Percentiles rank a stretch among this genome's conserved stretches.
Conservation (phyloP, 805 yeast species). For the Kuraishia borneana region DNA sequence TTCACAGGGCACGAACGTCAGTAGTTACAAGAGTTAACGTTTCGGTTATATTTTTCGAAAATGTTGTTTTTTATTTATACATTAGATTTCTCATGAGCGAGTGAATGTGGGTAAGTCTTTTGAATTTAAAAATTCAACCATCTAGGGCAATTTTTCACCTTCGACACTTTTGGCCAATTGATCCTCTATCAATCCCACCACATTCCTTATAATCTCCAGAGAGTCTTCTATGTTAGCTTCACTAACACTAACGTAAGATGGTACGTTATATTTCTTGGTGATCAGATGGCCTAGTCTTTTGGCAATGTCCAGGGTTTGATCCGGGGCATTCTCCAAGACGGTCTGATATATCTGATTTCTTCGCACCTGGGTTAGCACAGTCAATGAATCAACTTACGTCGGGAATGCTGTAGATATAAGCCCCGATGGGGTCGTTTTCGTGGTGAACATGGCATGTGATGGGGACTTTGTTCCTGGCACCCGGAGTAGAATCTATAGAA, state of each 20-base stretch:
- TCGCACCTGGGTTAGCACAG: slow-evolving; percentile 4
- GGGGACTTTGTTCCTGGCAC: slow-evolving; percentile 12
- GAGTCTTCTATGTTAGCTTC: slow-evolving; percentile 25
- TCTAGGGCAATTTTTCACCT: too few relatives aligned
- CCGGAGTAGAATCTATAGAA: neutral
- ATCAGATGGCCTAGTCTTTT: slow-evolving; percentile 29
- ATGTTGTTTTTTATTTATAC: too few relatives aligned
- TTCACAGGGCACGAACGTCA: too few relatives aligned
- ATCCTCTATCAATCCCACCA: slow-evolving; percentile 18
- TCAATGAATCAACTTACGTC: slow-evolving; percentile 12
- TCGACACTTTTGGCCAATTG: too few relatives aligned
- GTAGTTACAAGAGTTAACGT: too few relatives aligned
- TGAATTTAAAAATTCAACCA: too few relatives aligned
- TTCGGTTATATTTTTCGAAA: too few relatives aligned
- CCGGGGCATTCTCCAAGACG: slow-evolving; percentile 28
- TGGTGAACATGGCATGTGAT: slow-evolving; percentile 24
- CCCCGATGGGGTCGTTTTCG: slow-evolving; percentile 21
- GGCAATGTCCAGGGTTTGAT: slow-evolving; percentile 28
- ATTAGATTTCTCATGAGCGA: too few relatives aligned
- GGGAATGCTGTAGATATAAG: slow-evolving; percentile 30
- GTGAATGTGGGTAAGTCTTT: too few relatives aligned
- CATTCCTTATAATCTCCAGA: slow-evolving; percentile 14
- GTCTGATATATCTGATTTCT: slow-evolving; percentile 25
- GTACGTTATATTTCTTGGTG: slow-evolving; percentile 25
- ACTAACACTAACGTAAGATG: slow-evolving; percentile 33